Base-by-base conservation (phyloP, 805 yeast genomes). In the Candida succiphila region DNA sequence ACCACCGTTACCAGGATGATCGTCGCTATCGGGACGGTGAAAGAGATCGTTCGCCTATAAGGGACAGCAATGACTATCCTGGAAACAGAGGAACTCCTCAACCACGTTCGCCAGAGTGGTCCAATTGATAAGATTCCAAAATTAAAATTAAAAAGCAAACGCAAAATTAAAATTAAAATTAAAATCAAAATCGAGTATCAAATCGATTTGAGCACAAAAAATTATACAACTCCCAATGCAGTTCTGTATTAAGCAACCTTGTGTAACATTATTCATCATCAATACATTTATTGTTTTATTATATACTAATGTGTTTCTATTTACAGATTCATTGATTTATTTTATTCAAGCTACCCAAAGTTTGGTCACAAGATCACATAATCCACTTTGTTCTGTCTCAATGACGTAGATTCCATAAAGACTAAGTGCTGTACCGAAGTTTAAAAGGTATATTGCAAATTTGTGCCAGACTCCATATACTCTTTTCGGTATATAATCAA, bases 401-500 rank as follows among this genome's bases (percentile, higher is more conserved):
- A 82, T 61, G 39, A 69, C 63, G 54, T 79, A 83, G 29, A 81
- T 52, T 36, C 94, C 94, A 54, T 78, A 83, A 17, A 75, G 71
- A 14, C 78, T 74, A 27, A 80, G 57, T 18, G 69, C 67, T 17
- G 84, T 66, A 30, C 92, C 89, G 18, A 75, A 52, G 25, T 75
- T 63, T 49, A 83, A 63, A 31, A 76, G 49, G 44, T 68, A 66
- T 69, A 72, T 71, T 36, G 84, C 82, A 38, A 54, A 55, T 37
- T 61, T 65, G 58, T 80, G 84, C 68, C 71, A 67, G 23, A 64
- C 42, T 13, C 88, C 87, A 48, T 70, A 83, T 24, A 76, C 83
- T 61, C 89, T 72, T 51, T 62, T 61, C 33, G 89, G 92, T 35
- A 83, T 77, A 59, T 81, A 80, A 56, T 83, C 92, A 36, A 71